Evolutionary conservation across 352 stramenopile genomes (phyloP).

Genomic region (Pythium dissimile): DNA sequence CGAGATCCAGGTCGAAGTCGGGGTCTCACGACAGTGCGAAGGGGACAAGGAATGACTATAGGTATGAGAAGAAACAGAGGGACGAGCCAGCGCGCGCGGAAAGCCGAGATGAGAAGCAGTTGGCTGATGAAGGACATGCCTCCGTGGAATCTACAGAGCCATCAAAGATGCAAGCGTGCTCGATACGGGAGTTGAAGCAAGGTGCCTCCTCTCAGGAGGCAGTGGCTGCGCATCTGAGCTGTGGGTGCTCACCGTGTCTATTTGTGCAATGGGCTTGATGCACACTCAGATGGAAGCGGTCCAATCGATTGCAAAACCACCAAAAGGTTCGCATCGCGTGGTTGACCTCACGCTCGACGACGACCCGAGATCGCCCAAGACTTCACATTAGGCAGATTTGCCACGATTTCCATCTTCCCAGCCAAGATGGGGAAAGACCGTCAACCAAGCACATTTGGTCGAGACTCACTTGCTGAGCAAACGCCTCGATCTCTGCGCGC

Average conservation of each 20-base stretch:
- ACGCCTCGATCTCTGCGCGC: too few relatives aligned
- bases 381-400: neutral
- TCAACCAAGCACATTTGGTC: too few relatives aligned
- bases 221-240: neutral
- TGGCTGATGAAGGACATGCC: too few relatives aligned
- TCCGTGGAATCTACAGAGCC: neutral
- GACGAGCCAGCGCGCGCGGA: neutral
- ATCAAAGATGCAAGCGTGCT: neutral
- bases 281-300: neutral
- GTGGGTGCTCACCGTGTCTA: conserved; percentile 8
- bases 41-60: neutral
- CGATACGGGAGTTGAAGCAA: neutral
- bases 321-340: neutral
- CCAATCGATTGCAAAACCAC: neutral
- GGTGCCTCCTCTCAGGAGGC: neutral
- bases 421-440: too few relatives aligned
- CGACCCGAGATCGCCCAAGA: neutral
- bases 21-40: neutral
- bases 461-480: too few relatives aligned
- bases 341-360: neutral
- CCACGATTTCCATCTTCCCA: too few relatives aligned
- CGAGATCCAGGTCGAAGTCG: neutral
- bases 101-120: too few relatives aligned
- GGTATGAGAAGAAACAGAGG: neutral
- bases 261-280: conserved; percentile 7